These are phyloP conservation scores for Pichia sp. DNA, from an alignment of 1,139 yeast species.

Conservation along the genomic window DNA sequence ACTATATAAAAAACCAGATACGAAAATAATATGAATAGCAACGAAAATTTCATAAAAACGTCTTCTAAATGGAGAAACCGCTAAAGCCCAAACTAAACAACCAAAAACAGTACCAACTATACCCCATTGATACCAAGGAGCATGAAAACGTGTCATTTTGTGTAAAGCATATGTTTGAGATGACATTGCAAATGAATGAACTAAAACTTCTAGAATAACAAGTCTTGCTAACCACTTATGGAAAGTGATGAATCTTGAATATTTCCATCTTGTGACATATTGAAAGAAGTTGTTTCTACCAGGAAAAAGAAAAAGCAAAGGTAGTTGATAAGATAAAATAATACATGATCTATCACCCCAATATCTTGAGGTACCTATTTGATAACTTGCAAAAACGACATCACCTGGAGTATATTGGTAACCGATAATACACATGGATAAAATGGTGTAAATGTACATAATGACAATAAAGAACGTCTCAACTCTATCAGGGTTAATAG, in stretches of 20 bases:
- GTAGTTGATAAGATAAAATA: constrained; percentile 46
- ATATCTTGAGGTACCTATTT: constrained; percentile 45
- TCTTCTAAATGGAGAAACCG: constrained; percentile 48
- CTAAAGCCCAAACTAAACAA: constrained; percentile 39
- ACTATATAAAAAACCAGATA: constrained; percentile 48
- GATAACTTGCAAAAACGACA: constrained; percentile 34
- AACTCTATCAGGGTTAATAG: constrained; percentile 57
- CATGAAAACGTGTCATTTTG: constrained; percentile 35
- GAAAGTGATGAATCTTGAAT: constrained; percentile 51
- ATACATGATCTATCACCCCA: constrained; percentile 60
- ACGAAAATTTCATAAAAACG: constrained; percentile 60
- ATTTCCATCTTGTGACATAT: constrained; percentile 61
- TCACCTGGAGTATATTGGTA: constrained; percentile 41
- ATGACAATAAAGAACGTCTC: constrained; percentile 47
- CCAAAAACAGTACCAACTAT: constrained; percentile 39
- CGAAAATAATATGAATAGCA: constrained; percentile 51
- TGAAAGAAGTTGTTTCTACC: constrained; percentile 66
- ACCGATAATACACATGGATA: constrained; percentile 26
- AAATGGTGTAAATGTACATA: constrained; percentile 40
- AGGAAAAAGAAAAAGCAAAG: constrained; percentile 51
- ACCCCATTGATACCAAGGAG: constrained; percentile 50
- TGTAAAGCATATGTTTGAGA: constrained; percentile 35
- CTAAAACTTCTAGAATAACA: constrained; percentile 33
- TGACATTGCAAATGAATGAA: constrained; percentile 51
- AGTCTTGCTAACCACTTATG: constrained; percentile 64